phyloP scores from a whole-genome alignment of 306 rosid genomes.

The Hippophae tibetana region DNA sequence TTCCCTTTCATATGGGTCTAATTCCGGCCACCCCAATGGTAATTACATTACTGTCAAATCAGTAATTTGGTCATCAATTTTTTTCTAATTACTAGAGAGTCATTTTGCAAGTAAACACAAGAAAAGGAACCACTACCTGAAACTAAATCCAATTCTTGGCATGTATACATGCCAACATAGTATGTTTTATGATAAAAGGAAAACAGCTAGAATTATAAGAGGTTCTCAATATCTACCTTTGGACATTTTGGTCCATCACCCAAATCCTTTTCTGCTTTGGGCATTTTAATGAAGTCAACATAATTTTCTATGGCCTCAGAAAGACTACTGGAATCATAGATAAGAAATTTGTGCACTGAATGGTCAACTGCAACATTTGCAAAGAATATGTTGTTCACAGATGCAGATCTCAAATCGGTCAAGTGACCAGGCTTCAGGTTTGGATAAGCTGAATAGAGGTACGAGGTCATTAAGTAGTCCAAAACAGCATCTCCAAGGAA shows the following conservation, averaged over 20 bases:
- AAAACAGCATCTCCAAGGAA: conserved; percentile 95
- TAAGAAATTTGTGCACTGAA: conserved; percentile 51
- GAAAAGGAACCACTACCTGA: no score
- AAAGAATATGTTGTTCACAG: conserved; percentile 76
- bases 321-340: conserved; percentile 51
- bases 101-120: no score
- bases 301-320: conserved; percentile 48
- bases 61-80: no score
- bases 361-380: conserved; percentile 70
- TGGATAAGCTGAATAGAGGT: conserved; percentile 87
- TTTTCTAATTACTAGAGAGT: no score
- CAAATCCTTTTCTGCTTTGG: conserved; percentile 16
- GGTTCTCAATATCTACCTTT: conserved; percentile 41
- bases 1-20: no score
- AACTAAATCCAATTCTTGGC: no score
- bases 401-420: conserved; percentile 84
- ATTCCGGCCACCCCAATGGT: no score
- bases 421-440: conserved; percentile 80
- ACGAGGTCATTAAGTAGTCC: conserved; percentile 86
- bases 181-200: background rate
- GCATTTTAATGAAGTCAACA: conserved; percentile 32
- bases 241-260: conserved; percentile 64
- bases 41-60: no score
- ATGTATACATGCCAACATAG: no score
- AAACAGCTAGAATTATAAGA: background rate